Evolutionary conservation across 2,329 filamentous ascomycete genomes (phyloP).

Genomic region (Sclerotiophoma versabilis): DNA sequence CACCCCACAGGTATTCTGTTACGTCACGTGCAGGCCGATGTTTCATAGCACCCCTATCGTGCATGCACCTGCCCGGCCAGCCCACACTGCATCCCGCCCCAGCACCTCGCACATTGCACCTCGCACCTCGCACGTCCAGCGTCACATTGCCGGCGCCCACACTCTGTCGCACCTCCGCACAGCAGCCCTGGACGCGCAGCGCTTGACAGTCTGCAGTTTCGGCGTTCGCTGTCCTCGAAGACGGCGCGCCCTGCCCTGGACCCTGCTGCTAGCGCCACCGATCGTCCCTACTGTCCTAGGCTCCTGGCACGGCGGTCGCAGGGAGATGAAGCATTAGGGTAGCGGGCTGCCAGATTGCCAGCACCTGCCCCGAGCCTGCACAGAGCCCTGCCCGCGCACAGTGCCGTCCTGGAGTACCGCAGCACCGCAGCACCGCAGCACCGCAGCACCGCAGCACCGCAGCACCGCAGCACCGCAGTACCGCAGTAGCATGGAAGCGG

Average conservation of each 20-base stretch:
- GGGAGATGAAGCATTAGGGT: slow-evolving; percentile 38
- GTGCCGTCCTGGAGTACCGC: neutral
- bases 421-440: neutral
- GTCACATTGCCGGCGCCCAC: neutral
- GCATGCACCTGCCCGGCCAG: slow-evolving; percentile 22
- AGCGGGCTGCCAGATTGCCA: slow-evolving; percentile 2
- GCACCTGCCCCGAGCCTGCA: neutral
- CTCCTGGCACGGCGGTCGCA: slow-evolving; percentile 15
- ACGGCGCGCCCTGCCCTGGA: slow-evolving; percentile 6
- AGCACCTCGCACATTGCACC: slow-evolving; percentile 1
- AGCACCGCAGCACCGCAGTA: neutral
- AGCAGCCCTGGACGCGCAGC: neutral
- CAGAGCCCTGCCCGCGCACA: neutral
- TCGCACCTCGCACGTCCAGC: neutral
- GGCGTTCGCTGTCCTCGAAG: too few species aligned
- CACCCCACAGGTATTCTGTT: neutral
- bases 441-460: neutral
- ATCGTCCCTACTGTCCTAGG: slow-evolving; percentile 11
- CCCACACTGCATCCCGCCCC: slow-evolving; percentile 1
- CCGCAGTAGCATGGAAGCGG: slow-evolving; percentile 41
- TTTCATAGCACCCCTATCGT: slow-evolving; percentile 31
- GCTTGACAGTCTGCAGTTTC: too few species aligned
- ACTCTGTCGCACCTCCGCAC: neutral
- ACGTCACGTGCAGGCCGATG: slow-evolving; percentile 22
- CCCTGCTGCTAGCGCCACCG: slow-evolving; percentile 17